phyloP scores from a whole-genome alignment of 345 rosid genomes.

The Garcia nutans region DNA sequence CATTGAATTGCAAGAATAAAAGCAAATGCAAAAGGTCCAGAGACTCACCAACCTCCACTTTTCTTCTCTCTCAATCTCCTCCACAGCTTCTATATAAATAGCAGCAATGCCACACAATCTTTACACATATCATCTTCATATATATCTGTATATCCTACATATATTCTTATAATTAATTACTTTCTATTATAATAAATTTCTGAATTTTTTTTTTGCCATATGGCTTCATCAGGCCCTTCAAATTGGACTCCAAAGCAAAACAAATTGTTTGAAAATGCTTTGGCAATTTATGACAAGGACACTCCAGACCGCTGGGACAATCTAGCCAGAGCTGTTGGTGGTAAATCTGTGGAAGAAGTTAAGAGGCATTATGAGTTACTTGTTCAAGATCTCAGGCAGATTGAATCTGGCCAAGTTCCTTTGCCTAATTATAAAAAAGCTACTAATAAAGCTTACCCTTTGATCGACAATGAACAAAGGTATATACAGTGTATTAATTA shows the following conservation, averaged over 20 bases:
- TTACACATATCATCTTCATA: constrained; percentile 15
- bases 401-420: constrained; percentile 49
- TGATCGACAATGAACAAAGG: constrained; percentile 37
- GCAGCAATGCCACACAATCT: constrained; percentile 2
- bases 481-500: background rate
- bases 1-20: constrained; percentile 12
- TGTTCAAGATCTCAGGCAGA: constrained; percentile 46
- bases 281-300: constrained; percentile 43
- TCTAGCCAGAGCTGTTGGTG: constrained; percentile 47
- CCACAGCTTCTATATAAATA: constrained; percentile 29
- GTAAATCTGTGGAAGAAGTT: constrained; percentile 30
- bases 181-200: background rate
- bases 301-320: constrained; percentile 53
- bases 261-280: constrained; percentile 55
- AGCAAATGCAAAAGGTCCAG: constrained; percentile 22
- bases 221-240: constrained; percentile 39
- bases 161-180: background rate
- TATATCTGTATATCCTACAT: background rate
- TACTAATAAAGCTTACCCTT: constrained; percentile 17
- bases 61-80: background rate
- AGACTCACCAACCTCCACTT: constrained; percentile 7
- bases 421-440: constrained; percentile 44
- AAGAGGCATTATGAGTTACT: constrained; percentile 42
- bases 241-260: constrained; percentile 50
- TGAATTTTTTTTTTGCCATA: constrained; percentile 1